These are phyloP conservation scores for Heritiera fomes DNA, from an alignment of 345 rosid genomes.

Conservation along the genomic window DNA sequence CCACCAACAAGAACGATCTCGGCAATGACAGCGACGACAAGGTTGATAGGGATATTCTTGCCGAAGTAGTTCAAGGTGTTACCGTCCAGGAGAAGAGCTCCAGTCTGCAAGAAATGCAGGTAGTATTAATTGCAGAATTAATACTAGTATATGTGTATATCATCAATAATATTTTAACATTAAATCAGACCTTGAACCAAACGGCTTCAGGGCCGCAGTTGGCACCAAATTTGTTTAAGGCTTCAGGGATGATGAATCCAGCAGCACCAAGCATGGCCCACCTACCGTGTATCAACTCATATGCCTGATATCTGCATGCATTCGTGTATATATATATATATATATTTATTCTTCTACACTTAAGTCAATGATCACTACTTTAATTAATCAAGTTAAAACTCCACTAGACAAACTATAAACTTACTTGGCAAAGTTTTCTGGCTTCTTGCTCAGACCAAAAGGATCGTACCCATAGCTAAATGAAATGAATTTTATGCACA, in stretches of 20 bases:
- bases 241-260: conserved; percentile 92
- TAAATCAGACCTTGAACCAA: conserved; percentile 73
- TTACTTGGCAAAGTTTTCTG: conserved; percentile 88
- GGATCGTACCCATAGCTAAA: conserved; percentile 93
- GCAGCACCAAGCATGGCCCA: conserved; percentile 99
- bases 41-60: conserved; percentile 86
- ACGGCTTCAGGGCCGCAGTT: conserved; percentile 99
- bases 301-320: conserved; percentile 75
- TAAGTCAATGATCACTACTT: no score
- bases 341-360: no score
- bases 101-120: conserved; percentile 60
- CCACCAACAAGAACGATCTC: conserved; percentile 91
- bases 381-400: no score
- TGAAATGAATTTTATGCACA: conserved; percentile 14
- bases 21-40: conserved; percentile 69
- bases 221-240: conserved; percentile 93
- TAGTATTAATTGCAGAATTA: not conserved
- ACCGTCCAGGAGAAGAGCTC: conserved; percentile 96
- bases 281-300: conserved; percentile 85
- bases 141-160: not conserved
- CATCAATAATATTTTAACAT: not conserved
- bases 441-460: conserved; percentile 93
- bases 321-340: not conserved
- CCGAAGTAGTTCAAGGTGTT: conserved; percentile 96
- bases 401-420: conserved; percentile 10